Base-by-base conservation (phyloP, 129 eudicot genomes). In the Flaveria bidentis region DNA sequence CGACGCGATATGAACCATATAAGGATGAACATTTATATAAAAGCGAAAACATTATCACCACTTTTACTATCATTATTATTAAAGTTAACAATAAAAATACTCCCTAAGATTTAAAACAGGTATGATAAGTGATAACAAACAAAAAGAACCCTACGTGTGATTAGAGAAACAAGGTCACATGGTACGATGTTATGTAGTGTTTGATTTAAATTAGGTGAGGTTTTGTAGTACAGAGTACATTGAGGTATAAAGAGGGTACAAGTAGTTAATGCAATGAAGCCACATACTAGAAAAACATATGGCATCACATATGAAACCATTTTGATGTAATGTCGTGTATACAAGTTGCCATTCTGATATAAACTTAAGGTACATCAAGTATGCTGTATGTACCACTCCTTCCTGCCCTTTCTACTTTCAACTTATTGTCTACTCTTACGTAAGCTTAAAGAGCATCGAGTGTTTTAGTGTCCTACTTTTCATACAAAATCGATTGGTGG, bases 341-440 rank as follows among this genome's bases (percentile, higher is more conserved):
- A 58, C 50, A 70, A 70, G 76, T 60, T 79, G 66, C 83, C 50
- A 79, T 79, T 79, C 56, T 72, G 23, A 72, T 79, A 79, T 79
- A 79, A 79, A 72, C 78, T 79, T 73, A 65, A 65, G 73, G 74
- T 80, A 80, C 79, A 73, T 28, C 18, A 62, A 62, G 44, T 14
- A 26, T 41, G 74, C 50, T 14, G 58, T 39, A 42, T 62, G 69
- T 73, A 73, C 78, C 20, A 53, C 74, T 66, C 56, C 74, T 73
- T 80, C 58, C 83, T 72, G 83, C 73, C 78, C n/a, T 79, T 79
- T 64, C 67, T 79, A 72, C 65, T 67, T 80, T 80, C 83, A 80
- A 65, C 69, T 80, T 36, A 36, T 36, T 80, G 79, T 80, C 83
- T 80, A 80, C 62, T 71, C 78, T 64, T 65, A 66, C 63, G 79